A percentile compares a stretch with the other conserved stretches of the same genome.
These are phyloP conservation scores for Vitis rupestris DNA, from an alignment of 164 flowering plant species.

Conservation along the genomic window DNA sequence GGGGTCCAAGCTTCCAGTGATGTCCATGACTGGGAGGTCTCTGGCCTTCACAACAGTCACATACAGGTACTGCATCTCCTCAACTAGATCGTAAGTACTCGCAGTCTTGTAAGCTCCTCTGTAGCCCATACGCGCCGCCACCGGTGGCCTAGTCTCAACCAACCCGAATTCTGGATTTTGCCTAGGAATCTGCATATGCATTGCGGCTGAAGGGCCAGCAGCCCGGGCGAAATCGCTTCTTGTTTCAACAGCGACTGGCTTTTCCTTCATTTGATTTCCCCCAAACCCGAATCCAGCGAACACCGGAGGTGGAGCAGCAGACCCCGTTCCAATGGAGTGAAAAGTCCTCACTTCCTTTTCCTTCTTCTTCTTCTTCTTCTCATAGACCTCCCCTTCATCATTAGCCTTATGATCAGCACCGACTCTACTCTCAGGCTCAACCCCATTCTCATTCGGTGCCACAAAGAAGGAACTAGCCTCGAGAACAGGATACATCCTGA, in stretches of 20 bases:
- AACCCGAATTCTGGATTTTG: constrained; percentile 55
- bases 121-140: constrained; percentile 68
- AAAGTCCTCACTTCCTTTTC: constrained; percentile 54
- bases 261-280: constrained; percentile 10
- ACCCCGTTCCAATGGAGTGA: constrained; percentile 50
- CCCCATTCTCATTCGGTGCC: too few relatives aligned
- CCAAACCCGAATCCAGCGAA: constrained; percentile 18
- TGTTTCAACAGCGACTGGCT: constrained; percentile 25
- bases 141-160: constrained; percentile 70
- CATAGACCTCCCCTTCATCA: constrained; percentile 14
- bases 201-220: constrained; percentile 30
- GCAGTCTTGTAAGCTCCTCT: constrained; percentile 58
- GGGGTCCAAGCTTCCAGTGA: constrained; percentile 75
- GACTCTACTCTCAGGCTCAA: too few relatives aligned
- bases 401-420: not conserved
- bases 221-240: constrained; percentile 45
- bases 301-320: constrained; percentile 34
- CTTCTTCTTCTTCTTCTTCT: constrained; percentile 42
- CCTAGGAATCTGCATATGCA: constrained; percentile 50
- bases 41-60: constrained; percentile 76
- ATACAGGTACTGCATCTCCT: constrained; percentile 72
- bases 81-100: constrained; percentile 76
- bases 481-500: constrained; percentile 35
- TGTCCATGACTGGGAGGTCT: constrained; percentile 74
- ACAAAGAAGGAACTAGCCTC: constrained; percentile 11